phyloP scores from a whole-genome alignment of 2,329 filamentous ascomycete genomes.

The Monosporascus sp. region DNA sequence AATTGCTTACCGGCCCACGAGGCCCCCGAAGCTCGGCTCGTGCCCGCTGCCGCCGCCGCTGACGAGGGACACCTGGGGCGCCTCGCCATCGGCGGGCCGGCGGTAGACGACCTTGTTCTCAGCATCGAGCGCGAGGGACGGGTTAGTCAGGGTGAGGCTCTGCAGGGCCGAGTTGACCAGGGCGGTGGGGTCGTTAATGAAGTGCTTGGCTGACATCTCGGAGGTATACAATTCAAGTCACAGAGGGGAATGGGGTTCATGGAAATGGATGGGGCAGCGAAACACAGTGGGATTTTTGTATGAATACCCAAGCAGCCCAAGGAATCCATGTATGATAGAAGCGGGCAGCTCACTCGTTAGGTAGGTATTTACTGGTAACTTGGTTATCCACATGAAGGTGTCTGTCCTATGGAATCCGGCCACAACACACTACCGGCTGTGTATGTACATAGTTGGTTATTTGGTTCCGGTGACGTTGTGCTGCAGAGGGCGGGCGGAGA shows the following conservation, averaged over 20 bases:
- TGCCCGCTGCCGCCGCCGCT: conserved; percentile 88
- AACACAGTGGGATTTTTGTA: neutral
- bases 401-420: neutral
- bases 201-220: conserved; percentile 66
- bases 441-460: neutral
- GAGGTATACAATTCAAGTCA: neutral
- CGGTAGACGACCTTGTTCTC: conserved; percentile 82
- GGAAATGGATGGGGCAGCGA: no score
- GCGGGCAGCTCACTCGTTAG: neutral
- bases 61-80: conserved; percentile 69
- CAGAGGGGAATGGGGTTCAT: neutral
- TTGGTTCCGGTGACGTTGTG: neutral
- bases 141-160: conserved; percentile 77
- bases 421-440: neutral
- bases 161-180: conserved; percentile 74
- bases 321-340: neutral
- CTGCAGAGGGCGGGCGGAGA: neutral
- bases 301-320: neutral
- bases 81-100: conserved; percentile 42
- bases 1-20: conserved; percentile 57
- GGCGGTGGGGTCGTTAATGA: conserved; percentile 76
- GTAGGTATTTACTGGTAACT: no score
- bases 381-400: neutral
- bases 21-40: conserved; percentile 81
- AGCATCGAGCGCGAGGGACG: conserved; percentile 70